Base-by-base conservation (phyloP, 352 stramenopile species). In the Pythium rishiriense region DNA sequence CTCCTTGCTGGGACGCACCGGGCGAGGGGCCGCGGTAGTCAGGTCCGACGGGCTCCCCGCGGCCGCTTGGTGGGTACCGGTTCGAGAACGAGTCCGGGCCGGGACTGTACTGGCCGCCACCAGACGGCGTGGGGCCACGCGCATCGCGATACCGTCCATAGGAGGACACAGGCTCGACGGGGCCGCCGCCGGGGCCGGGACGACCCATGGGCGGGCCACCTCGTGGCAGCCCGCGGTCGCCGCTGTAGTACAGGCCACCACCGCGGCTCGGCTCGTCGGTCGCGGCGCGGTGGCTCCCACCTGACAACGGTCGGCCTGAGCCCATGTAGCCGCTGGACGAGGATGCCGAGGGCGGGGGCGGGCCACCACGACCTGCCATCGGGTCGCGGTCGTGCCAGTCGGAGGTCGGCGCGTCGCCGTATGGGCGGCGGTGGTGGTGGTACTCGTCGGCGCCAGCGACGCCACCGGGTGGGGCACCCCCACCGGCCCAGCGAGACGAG, bases 111-210 rank as follows among this genome's bases (percentile, higher is more conserved):
- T 68, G 58, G 0, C 54, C 49, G 15, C 46, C 57, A 39, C 24
- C 37, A 2, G 52, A 59, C 4, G 62, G 47, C 4, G 62, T 47
- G 0, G 63, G 55, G 3, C 55, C 63, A 14, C 63, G 56, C 19
- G 50, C 25, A 10, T 72, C 65, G 12, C 53, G 65, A 67, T 72
- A 72, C 26, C 58, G 51, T 4, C 54, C 51, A 26, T 72, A 66
- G 2, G 28, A 37, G 19, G 50, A 43, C n/a, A 42, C 25, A 4
- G 64, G 41, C 10, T 65, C 57, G 26, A 15, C 49, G 1, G 21
- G 41, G 35, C 48, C 46, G 21, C 21, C 55, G 5, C 63, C 63
- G 11, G 43, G 26, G 10, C 42, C 55, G 21, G 56, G 56, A 43
- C 46, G 57, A 15, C 53, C 53, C 46, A 60, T 31, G 12, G 39